Percentiles rank a stretch among this genome's conserved stretches.
phyloP scores from a whole-genome alignment of 805 yeast species.

The Candida pseudofarinosa region DNA sequence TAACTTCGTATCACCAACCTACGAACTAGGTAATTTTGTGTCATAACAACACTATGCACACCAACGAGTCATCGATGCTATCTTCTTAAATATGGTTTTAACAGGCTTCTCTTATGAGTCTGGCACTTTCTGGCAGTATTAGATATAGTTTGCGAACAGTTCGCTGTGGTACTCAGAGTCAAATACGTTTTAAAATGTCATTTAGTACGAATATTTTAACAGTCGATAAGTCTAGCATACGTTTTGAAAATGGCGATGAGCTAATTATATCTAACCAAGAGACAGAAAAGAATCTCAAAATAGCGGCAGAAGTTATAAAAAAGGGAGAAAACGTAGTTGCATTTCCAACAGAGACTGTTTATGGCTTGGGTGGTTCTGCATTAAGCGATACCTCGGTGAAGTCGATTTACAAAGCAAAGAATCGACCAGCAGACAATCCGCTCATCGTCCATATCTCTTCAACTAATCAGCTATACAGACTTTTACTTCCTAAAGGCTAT shows the following conservation, averaged over 20 bases:
- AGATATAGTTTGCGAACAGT: not conserved
- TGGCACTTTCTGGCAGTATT: not conserved
- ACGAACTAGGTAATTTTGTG: too few relatives aligned
- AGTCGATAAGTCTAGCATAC: conserved; percentile 52
- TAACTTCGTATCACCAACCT: too few relatives aligned
- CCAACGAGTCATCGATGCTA: too few relatives aligned
- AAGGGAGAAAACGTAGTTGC: conserved; percentile 65
- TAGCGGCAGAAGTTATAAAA: conserved; percentile 57
- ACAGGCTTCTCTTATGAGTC: not conserved
- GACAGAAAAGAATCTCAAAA: conserved; percentile 46
- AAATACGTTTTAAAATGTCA: conserved; percentile 2
- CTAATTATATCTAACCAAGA: conserved; percentile 49
- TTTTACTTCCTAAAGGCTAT: conserved; percentile 45
- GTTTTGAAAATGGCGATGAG: conserved; percentile 40
- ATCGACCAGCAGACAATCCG: conserved; percentile 94
- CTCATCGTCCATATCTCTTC: conserved; percentile 87
- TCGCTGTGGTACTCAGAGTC: not conserved
- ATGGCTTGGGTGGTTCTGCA: conserved; percentile 91
- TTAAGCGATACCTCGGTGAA: conserved; percentile 66
- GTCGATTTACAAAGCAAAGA: conserved; percentile 81
- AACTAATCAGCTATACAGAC: conserved; percentile 60
- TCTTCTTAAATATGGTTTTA: too few relatives aligned
- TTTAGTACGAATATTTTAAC: conserved; percentile 40
- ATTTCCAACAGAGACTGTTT: conserved; percentile 96
- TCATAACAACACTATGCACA: too few relatives aligned